A percentile compares a stretch with the other conserved stretches of the same genome.
phyloP scores from a whole-genome alignment of 192 early-diverging fungal genomes.

The Coemansia umbellata region DNA sequence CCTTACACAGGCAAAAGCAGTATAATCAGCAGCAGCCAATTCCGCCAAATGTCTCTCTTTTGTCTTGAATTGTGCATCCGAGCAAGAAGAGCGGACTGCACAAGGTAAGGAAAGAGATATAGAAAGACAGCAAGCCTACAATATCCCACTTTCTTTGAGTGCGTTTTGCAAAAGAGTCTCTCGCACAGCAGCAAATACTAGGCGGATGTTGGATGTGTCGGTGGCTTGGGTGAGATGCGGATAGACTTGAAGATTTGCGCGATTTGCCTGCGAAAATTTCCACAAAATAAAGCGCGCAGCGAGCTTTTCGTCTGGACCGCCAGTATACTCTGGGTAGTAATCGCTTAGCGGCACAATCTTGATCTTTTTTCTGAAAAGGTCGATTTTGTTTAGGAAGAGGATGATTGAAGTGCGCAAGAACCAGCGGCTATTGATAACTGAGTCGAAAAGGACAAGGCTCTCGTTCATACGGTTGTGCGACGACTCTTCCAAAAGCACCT shows the following conservation, averaged over 20 bases:
- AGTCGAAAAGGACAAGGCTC: conserved; percentile 86
- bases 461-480: conserved; percentile 89
- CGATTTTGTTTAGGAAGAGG: conserved; percentile 92
- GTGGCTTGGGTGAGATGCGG: conserved; percentile 90
- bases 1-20: no score
- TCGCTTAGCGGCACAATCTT: conserved; percentile 67
- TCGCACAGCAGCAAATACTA: conserved; percentile 91
- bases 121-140: conserved; percentile 24
- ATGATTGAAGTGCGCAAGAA: conserved; percentile 90
- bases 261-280: conserved; percentile 82
- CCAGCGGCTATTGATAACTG: conserved; percentile 89
- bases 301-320: conserved; percentile 73
- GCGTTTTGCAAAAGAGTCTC: conserved; percentile 89
- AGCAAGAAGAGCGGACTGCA: background rate
- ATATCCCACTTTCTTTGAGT: conserved; percentile 72
- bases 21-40: background rate
- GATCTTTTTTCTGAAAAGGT: conserved; percentile 82
- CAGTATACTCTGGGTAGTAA: conserved; percentile 86
- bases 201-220: conserved; percentile 82
- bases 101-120: background rate
- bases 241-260: conserved; percentile 77
- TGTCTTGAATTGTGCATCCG: no score
- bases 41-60: background rate
- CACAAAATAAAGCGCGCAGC: conserved; percentile 86
- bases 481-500: conserved; percentile 82